Evolutionary conservation across 257 asterid species (phyloP).

Genomic region (Mentha longifolia): DNA sequence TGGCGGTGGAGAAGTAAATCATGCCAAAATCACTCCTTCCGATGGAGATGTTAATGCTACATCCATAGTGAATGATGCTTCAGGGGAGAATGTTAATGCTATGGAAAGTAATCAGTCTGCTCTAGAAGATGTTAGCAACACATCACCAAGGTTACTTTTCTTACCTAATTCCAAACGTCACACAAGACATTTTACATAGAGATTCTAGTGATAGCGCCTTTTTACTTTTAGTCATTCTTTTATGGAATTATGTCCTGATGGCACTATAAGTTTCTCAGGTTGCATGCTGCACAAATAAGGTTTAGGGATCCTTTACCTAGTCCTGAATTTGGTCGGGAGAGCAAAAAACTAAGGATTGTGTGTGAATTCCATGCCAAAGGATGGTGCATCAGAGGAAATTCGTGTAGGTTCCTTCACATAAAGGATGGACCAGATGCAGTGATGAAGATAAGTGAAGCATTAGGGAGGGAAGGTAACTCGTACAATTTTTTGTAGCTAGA

Average conservation of each 20-base stretch:
- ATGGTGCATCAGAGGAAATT: constrained; percentile 87
- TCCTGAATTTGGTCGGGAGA: constrained; percentile 44
- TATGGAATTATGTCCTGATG: constrained; percentile 40
- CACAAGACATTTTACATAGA: constrained; percentile 30
- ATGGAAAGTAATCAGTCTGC: constrained; percentile 38
- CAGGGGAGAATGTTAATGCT: constrained; percentile 42
- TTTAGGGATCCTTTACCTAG: constrained; percentile 56
- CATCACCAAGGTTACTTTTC: constrained; percentile 57
- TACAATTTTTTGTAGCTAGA: constrained; percentile 30
- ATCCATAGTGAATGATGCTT: constrained; percentile 35
- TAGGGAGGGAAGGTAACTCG: constrained; percentile 57
- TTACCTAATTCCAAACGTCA: constrained; percentile 27
- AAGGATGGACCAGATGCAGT: constrained; percentile 54
- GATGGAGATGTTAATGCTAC: constrained; percentile 42
- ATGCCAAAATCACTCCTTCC: constrained; percentile 35
- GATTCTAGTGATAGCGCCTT: constrained; percentile 28
- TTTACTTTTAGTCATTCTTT: constrained; percentile 32
- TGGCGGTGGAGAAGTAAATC: constrained; percentile 41
- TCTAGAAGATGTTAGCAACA: constrained; percentile 39
- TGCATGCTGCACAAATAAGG: constrained; percentile 49
- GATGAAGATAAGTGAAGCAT: constrained; percentile 39
- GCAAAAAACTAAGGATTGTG: constrained; percentile 59
- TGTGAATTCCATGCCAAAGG: constrained; percentile 86
- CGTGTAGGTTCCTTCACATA: constrained; percentile 85
- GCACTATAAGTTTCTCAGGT: constrained; percentile 63